These are phyloP conservation scores for Crucibulum laeve DNA, from an alignment of 768 basidiomycete species.

Conservation along the genomic window DNA sequence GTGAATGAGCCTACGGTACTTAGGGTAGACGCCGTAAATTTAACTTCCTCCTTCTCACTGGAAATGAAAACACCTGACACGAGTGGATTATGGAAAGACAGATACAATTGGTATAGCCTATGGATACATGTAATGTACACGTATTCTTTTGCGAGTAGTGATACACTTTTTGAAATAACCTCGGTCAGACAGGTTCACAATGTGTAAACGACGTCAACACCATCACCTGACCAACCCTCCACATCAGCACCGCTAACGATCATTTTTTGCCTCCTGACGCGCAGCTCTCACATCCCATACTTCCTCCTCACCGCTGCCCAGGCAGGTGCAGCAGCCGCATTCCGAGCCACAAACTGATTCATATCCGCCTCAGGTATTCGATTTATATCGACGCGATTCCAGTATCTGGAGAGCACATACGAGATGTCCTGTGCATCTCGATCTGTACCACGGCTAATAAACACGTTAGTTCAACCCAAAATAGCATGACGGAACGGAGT, in stretches of 20 bases:
- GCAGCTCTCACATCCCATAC: constrained; percentile 49
- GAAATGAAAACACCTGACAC: too few relatives aligned
- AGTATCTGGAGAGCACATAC: constrained; percentile 67
- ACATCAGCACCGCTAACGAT: neutral
- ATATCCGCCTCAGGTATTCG: constrained; percentile 85
- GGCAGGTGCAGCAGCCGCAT: constrained; percentile 59
- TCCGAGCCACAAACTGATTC: constrained; percentile 63
- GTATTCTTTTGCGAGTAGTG: too few relatives aligned
- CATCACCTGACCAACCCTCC: constrained; percentile 6
- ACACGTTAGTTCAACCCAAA: constrained; percentile 11
- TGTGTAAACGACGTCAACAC: neutral
- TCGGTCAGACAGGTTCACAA: too few relatives aligned
- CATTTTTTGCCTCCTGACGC: neutral
- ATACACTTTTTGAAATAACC: too few relatives aligned
- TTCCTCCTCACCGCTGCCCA: constrained; percentile 76
- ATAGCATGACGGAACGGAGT: constrained; percentile 9
- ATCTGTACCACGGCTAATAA: constrained; percentile 59
- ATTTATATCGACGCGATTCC: constrained; percentile 83
- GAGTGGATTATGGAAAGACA: too few relatives aligned
- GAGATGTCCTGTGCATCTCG: constrained; percentile 76
- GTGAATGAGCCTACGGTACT: too few relatives aligned
- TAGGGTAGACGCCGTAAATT: too few relatives aligned
- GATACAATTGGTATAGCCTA: too few relatives aligned
- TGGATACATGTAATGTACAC: too few relatives aligned
- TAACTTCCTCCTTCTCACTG: too few relatives aligned